Conservation (phyloP, 2,329 filamentous ascomycete species). For the Microdochium nivale region DNA sequence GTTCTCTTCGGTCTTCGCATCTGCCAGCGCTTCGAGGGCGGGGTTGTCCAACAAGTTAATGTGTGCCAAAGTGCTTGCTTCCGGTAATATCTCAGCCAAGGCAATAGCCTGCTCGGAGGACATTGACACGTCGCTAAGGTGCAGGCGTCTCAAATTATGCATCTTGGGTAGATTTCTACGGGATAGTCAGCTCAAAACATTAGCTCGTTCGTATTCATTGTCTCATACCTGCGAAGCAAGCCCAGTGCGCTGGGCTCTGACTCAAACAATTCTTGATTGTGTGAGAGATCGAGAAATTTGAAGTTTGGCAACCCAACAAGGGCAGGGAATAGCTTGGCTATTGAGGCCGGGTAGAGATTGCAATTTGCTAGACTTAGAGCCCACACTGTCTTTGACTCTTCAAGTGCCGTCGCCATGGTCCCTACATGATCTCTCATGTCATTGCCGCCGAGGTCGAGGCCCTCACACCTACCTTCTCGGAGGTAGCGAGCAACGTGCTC, state of each 20-base stretch:
- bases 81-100: constrained; percentile 81
- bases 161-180: constrained; percentile 69
- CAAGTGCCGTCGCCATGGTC: constrained; percentile 41
- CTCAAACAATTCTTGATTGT: constrained; percentile 76
- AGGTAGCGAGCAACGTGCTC: constrained; percentile 71
- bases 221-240: constrained; percentile 60
- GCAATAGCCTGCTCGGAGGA: constrained; percentile 84
- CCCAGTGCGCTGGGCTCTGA: constrained; percentile 64
- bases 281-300: constrained; percentile 84
- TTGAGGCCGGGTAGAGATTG: constrained; percentile 62
- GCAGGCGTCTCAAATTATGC: constrained; percentile 69
- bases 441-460: constrained; percentile 83
- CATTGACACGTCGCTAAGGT: constrained; percentile 77
- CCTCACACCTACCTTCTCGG: constrained; percentile 69
- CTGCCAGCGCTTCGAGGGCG: constrained; percentile 59
- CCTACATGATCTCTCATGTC: constrained; percentile 51
- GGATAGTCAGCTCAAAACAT: not conserved
- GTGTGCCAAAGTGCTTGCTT: constrained; percentile 73
- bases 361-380: constrained; percentile 83
- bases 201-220: not conserved
- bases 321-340: constrained; percentile 68
- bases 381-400: constrained; percentile 54
- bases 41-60: constrained; percentile 80
- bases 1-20: constrained; percentile 65
- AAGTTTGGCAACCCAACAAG: constrained; percentile 63